phyloP scores from a whole-genome alignment of 73 alveolate genomes.

The Paramecium biaurelia region DNA sequence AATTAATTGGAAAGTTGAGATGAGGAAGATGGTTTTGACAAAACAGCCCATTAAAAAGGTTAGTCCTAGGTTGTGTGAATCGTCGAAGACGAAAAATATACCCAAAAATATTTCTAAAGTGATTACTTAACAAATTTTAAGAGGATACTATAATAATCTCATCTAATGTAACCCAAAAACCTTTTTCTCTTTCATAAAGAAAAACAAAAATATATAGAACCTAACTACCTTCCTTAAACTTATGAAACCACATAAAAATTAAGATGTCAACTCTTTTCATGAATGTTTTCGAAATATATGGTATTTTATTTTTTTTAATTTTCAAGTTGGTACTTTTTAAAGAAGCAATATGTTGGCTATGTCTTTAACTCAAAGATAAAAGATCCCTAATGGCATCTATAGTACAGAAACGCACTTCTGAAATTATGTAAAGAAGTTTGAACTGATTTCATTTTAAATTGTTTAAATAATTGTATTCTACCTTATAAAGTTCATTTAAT shows the following conservation, averaged over 20 bases:
- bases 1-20: neutral
- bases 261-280: neutral
- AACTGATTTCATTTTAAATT: neutral
- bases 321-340: neutral
- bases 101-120: neutral
- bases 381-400: neutral
- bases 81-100: neutral
- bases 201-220: neutral
- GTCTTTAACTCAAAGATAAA: neutral
- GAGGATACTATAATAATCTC: neutral
- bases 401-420: neutral
- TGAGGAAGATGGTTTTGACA: slow-evolving; percentile 3
- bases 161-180: neutral
- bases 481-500: neutral
- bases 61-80: neutral
- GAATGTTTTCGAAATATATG: neutral
- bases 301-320: neutral
- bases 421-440: neutral
- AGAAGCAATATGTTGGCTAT: neutral
- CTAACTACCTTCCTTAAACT: neutral
- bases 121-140: neutral
- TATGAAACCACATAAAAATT: neutral
- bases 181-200: neutral
- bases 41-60: neutral
- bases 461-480: neutral